phyloP scores from a whole-genome alignment of 495 filamentous ascomycete genomes.

The Talaromyces proteolyticus region DNA sequence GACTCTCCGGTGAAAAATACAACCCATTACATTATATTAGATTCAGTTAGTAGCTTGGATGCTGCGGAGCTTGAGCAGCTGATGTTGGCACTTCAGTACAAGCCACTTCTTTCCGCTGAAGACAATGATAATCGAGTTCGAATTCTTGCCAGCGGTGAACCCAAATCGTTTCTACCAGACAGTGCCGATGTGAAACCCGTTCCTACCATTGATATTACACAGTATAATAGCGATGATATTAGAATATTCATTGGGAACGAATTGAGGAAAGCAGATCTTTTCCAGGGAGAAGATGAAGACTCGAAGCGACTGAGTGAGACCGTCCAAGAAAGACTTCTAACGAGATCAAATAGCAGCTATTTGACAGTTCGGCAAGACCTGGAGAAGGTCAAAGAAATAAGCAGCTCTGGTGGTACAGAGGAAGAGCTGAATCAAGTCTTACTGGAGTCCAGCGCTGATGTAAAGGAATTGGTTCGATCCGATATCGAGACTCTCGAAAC shows the following conservation, averaged over 20 bases:
- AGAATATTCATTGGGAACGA: slow-evolving; percentile 6
- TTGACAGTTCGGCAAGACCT: slow-evolving; percentile 8
- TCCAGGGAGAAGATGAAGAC: slow-evolving; percentile 8
- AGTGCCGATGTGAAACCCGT: not conserved
- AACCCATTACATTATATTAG: slow-evolving; percentile 16
- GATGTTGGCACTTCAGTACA: not conserved
- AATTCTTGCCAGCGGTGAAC: slow-evolving; percentile 7
- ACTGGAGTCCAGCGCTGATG: slow-evolving; percentile 12
- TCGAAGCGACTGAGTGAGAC: slow-evolving; percentile 4
- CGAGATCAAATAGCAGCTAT: slow-evolving; percentile 8
- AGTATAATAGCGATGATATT: slow-evolving; percentile 7
- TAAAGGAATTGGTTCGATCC: slow-evolving; percentile 8
- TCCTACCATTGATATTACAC: slow-evolving; percentile 6
- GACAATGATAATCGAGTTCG: not conserved
- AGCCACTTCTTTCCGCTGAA: not conserved
- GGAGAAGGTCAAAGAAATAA: slow-evolving; percentile 13
- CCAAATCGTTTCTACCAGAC: not conserved
- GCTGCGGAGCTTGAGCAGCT: slow-evolving; percentile 2
- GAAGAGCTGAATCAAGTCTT: slow-evolving; percentile 14
- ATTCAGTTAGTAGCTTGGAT: slow-evolving; percentile 11
- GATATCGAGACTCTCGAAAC: slow-evolving; percentile 13
- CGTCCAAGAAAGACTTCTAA: slow-evolving; percentile 4
- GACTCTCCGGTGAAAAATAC: slow-evolving; percentile 11
- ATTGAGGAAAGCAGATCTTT: slow-evolving; percentile 5
- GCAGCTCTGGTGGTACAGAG: slow-evolving; percentile 15